Evolutionary conservation across 768 basidiomycete species (phyloP), one percentile per base, ranked within the genome.

Genomic region (Suillus decipiens): DNA sequence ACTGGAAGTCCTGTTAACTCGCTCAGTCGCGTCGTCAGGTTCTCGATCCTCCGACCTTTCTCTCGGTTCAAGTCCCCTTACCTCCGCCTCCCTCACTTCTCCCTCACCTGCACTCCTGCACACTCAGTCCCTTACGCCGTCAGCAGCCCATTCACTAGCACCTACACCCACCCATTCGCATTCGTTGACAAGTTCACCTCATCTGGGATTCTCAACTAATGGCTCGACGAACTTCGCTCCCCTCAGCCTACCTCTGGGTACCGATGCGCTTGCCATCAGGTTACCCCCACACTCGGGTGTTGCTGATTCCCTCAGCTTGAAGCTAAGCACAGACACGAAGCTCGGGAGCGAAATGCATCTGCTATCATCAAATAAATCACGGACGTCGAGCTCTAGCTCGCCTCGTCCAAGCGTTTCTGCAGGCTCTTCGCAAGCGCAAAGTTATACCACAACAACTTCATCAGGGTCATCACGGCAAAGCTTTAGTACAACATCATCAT

Each of bases 171-270:
- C 73, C 15, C 67, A 64, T 42, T 66, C 74, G 24, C 75, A 66
- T 51, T 76, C 74, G 9, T 66, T 75, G 34, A 63, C 69, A 12
- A 72, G 69, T n/a, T 75, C 74, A 24, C 74, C 74, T 17, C 70
- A 63, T 48, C 47, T 56, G 17, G 59, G 66, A 48, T 72, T 73
- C 24, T 50, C 73, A 28, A 73, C 66, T 36, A 63, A 62, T 28
- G 62, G 69, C 2, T 68, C 76, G 14, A 65, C 68, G 5, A 65
- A 64, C 28, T 55, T 57, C 28, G 59, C 22, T 54, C 67, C 74
- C 31, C 72, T 71, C 10, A 62, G 56, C 45, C 45, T 42, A 34
- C 34, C 50, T 42, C 39, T 50, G 45, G 45, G 63, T 69, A 6
- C 22, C 48, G 60, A 69, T 48, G 11, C 65, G 5, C 39, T 67